Percentiles rank a stretch among this genome's conserved stretches.
Conservation (phyloP, 306 rosid species). For the Vigna angularis region DNA sequence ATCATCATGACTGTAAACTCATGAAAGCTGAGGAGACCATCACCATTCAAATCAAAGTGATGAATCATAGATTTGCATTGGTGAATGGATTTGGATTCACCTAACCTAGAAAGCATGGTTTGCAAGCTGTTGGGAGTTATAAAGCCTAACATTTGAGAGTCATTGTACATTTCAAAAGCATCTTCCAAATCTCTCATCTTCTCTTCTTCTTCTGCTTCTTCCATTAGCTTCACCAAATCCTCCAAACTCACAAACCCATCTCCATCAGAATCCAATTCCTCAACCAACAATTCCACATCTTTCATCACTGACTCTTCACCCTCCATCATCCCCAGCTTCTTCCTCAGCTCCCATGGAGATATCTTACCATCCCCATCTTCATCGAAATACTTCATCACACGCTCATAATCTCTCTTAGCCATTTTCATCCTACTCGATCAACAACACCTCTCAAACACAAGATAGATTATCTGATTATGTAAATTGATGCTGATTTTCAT, state of each 20-base stretch:
- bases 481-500: too few species aligned
- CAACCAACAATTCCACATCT: slow-evolving; percentile 53
- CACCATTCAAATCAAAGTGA: slow-evolving; percentile 68
- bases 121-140: slow-evolving; percentile 39
- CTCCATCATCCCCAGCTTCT: slow-evolving; percentile 42
- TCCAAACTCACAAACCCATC: slow-evolving; percentile 39
- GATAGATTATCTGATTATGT: too few species aligned
- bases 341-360: slow-evolving; percentile 58
- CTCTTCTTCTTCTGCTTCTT: slow-evolving; percentile 24
- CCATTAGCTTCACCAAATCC: slow-evolving; percentile 15
- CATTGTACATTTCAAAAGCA: slow-evolving; percentile 42
- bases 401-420: slow-evolving; percentile 27
- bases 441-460: not conserved
- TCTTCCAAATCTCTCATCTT: slow-evolving; percentile 9
- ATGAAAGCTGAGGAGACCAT: slow-evolving; percentile 52
- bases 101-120: slow-evolving; percentile 18
- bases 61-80: slow-evolving; percentile 54
- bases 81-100: slow-evolving; percentile 29
- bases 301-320: slow-evolving; percentile 45
- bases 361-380: slow-evolving; percentile 72
- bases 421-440: not conserved
- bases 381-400: slow-evolving; percentile 60
- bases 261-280: slow-evolving; percentile 61
- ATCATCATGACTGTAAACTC: slow-evolving; percentile 47
- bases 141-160: not conserved